These are phyloP conservation scores for Rhododendron griersonianum DNA, from an alignment of 148 eudicot species.

Conservation along the genomic window DNA sequence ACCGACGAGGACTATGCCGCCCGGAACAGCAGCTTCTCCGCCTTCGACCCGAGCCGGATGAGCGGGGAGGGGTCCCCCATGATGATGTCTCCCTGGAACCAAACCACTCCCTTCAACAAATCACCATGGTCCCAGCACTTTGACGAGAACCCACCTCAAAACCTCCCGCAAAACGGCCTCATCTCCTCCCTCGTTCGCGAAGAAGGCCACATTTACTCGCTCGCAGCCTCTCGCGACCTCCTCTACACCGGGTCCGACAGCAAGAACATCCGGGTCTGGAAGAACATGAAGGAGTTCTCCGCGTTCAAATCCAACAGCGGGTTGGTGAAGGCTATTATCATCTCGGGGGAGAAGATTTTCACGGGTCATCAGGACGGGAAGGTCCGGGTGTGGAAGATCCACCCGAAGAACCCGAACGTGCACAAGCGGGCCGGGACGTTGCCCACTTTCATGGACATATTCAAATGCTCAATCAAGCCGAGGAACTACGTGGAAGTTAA, in stretches of 20 bases:
- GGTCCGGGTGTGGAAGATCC: constrained; percentile 39
- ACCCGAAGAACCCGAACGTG: constrained; percentile 22
- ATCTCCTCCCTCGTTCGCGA: constrained; percentile 48
- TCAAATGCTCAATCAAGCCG: constrained; percentile 39
- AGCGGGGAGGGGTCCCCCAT: constrained; percentile 47
- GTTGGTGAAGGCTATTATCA: constrained; percentile 42
- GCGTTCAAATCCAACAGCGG: constrained; percentile 55
- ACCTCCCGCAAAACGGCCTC: constrained; percentile 30
- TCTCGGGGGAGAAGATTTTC: constrained; percentile 40
- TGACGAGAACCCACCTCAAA: background rate
- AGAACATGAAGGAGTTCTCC: constrained; percentile 33
- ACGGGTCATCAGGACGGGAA: constrained; percentile 59
- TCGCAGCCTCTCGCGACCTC: constrained; percentile 29
- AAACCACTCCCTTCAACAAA: constrained; percentile 11
- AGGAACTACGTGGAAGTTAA: constrained; percentile 41
- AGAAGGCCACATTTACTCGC: constrained; percentile 50
- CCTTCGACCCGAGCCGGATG: constrained; percentile 30
- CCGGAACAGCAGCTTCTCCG: constrained; percentile 34
- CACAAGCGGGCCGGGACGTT: constrained; percentile 34
- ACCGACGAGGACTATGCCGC: background rate
- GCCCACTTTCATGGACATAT: constrained; percentile 47
- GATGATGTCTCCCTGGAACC: constrained; percentile 66
- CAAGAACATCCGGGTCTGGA: constrained; percentile 56
- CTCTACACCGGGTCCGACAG: constrained; percentile 52
- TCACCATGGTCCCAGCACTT: constrained; percentile 19